Conservation (phyloP, 78 protist species). For the Tieghemostelium lacteum region DNA sequence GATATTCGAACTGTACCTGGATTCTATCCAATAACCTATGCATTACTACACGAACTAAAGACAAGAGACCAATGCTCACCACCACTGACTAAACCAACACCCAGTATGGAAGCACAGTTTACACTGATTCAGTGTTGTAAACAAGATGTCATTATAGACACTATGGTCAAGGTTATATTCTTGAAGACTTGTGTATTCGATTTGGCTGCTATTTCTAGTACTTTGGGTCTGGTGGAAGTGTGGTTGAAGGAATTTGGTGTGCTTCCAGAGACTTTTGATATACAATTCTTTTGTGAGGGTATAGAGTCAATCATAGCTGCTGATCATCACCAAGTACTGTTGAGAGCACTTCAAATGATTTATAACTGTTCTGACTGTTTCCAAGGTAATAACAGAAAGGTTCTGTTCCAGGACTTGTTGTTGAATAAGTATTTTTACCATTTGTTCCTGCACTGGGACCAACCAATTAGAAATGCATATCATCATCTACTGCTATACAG, state of each 20-base stretch:
- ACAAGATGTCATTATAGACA: conserved; percentile 32
- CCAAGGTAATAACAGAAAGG: conserved; percentile 39
- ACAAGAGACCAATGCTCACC: conserved; percentile 53
- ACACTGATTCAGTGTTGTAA: conserved; percentile 16
- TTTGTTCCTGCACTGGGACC: conserved; percentile 78
- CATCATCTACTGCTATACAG: conserved; percentile 59
- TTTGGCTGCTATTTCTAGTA: conserved; percentile 1
- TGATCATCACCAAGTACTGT: conserved; percentile 63
- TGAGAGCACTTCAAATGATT: conserved; percentile 35
- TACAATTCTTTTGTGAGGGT: conserved; percentile 69
- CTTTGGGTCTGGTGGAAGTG: conserved; percentile 21
- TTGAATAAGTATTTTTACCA: conserved; percentile 52
- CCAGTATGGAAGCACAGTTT: conserved; percentile 61
- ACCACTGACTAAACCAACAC: conserved; percentile 56
- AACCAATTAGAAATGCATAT: conserved; percentile 74
- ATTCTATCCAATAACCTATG: conserved; percentile 43
- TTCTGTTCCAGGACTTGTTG: conserved; percentile 26
- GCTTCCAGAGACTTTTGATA: conserved; percentile 56
- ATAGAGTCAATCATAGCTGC: conserved; percentile 55
- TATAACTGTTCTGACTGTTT: conserved; percentile 57
- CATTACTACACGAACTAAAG: conserved; percentile 57
- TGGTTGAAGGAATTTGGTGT: conserved; percentile 71
- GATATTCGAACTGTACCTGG: conserved; percentile 62
- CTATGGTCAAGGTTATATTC: conserved; percentile 33
- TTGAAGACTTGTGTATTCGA: conserved; percentile 69